Percentiles rank a stretch among this genome's conserved stretches.
phyloP scores from a whole-genome alignment of 2,329 filamentous ascomycete species.

The Neoscytalidium dimidiatum region DNA sequence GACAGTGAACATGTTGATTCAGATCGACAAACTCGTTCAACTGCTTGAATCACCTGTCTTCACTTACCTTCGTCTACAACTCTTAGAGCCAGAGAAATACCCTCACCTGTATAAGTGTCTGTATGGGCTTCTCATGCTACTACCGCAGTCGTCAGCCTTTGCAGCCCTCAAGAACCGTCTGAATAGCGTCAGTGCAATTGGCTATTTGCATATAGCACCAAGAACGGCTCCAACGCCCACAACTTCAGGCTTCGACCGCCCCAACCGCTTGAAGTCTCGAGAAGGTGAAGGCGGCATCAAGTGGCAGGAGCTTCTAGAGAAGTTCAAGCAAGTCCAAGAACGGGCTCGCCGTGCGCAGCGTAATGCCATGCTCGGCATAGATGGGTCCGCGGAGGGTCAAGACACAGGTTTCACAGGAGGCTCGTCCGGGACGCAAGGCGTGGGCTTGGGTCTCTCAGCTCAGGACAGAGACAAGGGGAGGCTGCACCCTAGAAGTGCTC shows the following conservation, averaged over 20 bases:
- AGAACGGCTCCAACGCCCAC: slow-evolving; percentile 53
- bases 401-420: slow-evolving; percentile 25
- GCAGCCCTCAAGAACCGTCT: slow-evolving; percentile 94
- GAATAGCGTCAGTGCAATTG: slow-evolving; percentile 96
- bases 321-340: slow-evolving; percentile 91
- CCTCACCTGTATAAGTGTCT: slow-evolving; percentile 97
- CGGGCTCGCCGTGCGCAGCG: slow-evolving; percentile 72
- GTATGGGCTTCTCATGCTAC: slow-evolving; percentile 93
- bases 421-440: slow-evolving; percentile 23
- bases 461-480: slow-evolving; percentile 27
- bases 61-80: slow-evolving; percentile 91
- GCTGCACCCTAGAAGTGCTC: slow-evolving; percentile 20
- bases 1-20: slow-evolving; percentile 98
- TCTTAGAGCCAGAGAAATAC: slow-evolving; percentile 92
- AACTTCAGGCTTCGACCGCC: slow-evolving; percentile 50
- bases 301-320: slow-evolving; percentile 91
- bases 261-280: slow-evolving; percentile 76
- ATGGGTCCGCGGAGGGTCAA: background rate
- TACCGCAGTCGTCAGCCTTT: slow-evolving; percentile 97
- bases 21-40: slow-evolving; percentile 97
- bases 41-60: slow-evolving; percentile 96
- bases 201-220: slow-evolving; percentile 82
- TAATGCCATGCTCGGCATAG: slow-evolving; percentile 43
- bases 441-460: slow-evolving; percentile 23
- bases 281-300: slow-evolving; percentile 78